These are phyloP conservation scores for Phytophthora pinifolia DNA, from an alignment of 352 stramenopile genomes.

Conservation along the genomic window DNA sequence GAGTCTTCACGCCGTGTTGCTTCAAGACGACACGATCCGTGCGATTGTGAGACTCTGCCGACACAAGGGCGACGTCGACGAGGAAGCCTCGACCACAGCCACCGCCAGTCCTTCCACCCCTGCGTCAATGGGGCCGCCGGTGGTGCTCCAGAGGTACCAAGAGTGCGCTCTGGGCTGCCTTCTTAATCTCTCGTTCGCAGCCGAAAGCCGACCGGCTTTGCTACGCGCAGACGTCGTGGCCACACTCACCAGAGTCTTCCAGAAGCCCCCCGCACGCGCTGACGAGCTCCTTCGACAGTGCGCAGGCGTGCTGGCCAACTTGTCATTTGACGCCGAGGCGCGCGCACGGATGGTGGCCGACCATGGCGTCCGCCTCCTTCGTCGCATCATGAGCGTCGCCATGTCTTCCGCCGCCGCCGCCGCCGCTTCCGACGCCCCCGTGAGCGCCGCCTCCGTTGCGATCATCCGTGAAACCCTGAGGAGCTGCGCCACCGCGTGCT, in stretches of 20 bases:
- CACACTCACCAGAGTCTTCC: conserved; percentile 67
- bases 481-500: conserved; percentile 73
- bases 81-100: conserved; percentile 33
- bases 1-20: conserved; percentile 56
- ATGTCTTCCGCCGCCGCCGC: conserved; percentile 20
- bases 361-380: conserved; percentile 58
- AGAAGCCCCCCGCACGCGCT: conserved; percentile 54
- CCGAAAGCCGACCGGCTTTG: conserved; percentile 61
- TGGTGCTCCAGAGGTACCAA: conserved; percentile 55
- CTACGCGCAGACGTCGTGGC: conserved; percentile 62
- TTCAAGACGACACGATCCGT: conserved; percentile 75
- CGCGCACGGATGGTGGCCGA: conserved; percentile 63
- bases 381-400: conserved; percentile 61
- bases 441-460: conserved; percentile 22
- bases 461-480: conserved; percentile 63
- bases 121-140: conserved; percentile 21
- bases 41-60: conserved; percentile 70
- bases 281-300: conserved; percentile 72
- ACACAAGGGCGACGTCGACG: conserved; percentile 58
- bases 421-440: conserved; percentile 20
- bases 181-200: conserved; percentile 80
- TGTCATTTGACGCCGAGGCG: conserved; percentile 73
- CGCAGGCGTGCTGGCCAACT: conserved; percentile 63
- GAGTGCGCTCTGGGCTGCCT: conserved; percentile 75
- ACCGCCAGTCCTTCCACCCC: conserved; percentile 36